These are phyloP conservation scores for Diaporthe helianthi DNA, from an alignment of 2,329 filamentous ascomycete genomes.

Conservation along the genomic window DNA sequence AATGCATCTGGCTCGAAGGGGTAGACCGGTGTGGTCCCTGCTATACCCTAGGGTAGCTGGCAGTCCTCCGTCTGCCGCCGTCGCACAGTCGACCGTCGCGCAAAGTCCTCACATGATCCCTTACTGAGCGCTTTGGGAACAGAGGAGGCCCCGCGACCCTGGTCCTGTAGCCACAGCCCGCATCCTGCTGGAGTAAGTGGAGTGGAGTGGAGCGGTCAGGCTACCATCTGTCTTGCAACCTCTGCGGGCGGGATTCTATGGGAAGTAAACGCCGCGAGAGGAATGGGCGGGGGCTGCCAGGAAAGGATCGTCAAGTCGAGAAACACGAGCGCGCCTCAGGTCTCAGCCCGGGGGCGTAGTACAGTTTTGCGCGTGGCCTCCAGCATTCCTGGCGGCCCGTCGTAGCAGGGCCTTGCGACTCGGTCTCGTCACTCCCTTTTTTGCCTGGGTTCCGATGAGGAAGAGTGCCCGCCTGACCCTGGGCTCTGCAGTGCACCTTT, in stretches of 20 bases:
- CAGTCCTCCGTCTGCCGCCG: neutral
- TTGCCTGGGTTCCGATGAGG: neutral
- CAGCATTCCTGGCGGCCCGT: slow-evolving; percentile 13
- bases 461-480: neutral
- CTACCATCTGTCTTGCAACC: neutral
- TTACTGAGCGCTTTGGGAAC: neutral
- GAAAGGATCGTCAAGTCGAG: slow-evolving; percentile 16
- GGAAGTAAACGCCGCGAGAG: neutral
- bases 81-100: neutral
- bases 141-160: slow-evolving; percentile 17
- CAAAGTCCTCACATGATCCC: slow-evolving; percentile 1
- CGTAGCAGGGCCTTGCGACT: neutral
- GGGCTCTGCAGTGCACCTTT: neutral
- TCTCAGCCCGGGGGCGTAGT: slow-evolving; percentile 8
- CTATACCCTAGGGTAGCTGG: no score
- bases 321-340: neutral
- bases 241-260: neutral
- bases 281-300: neutral
- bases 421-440: neutral
- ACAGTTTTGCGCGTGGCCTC: neutral
- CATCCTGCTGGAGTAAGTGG: slow-evolving; percentile 1
- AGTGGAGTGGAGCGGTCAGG: slow-evolving; percentile 7
- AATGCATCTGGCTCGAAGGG: neutral
- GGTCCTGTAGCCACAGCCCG: neutral
- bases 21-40: neutral